phyloP scores from a whole-genome alignment of 2,329 filamentous ascomycete species.

The Cadophora luteo-olivacea region DNA sequence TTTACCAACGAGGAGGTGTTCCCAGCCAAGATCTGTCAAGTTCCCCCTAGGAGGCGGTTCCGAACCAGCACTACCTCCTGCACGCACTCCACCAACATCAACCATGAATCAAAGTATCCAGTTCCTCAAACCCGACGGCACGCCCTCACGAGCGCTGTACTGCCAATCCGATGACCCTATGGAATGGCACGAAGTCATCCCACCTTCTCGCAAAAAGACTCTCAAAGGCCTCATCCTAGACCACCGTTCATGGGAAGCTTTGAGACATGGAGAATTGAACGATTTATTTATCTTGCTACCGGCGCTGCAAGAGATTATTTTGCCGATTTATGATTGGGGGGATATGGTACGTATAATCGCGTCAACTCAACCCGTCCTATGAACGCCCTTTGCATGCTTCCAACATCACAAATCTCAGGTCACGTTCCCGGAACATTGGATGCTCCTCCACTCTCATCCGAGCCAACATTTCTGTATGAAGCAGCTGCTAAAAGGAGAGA shows the following conservation, averaged over 20 bases:
- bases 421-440: too few species aligned
- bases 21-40: too few species aligned
- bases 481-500: too few species aligned
- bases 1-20: too few species aligned
- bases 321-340: constrained; percentile 17
- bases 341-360: constrained; percentile 6
- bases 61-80: background rate
- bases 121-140: constrained; percentile 19
- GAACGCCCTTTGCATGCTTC: too few species aligned
- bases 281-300: constrained; percentile 1
- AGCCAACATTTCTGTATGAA: background rate
- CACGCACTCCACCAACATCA: background rate
- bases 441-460: too few species aligned
- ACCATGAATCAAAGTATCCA: constrained; percentile 9
- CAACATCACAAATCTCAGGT: too few species aligned
- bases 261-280: constrained; percentile 13
- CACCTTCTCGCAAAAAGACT: constrained; percentile 9
- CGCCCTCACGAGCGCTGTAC: constrained; percentile 3
- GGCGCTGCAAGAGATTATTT: constrained; percentile 4
- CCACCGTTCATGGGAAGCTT: constrained; percentile 15
- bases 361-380: too few species aligned
- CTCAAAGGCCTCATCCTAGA: constrained; percentile 11
- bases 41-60: too few species aligned
- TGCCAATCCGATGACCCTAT: constrained; percentile 10
- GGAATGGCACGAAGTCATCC: constrained; percentile 14